Evolutionary conservation across 495 filamentous ascomycete species (phyloP).

Genomic region (Lasiosphaeriaceae sp.): DNA sequence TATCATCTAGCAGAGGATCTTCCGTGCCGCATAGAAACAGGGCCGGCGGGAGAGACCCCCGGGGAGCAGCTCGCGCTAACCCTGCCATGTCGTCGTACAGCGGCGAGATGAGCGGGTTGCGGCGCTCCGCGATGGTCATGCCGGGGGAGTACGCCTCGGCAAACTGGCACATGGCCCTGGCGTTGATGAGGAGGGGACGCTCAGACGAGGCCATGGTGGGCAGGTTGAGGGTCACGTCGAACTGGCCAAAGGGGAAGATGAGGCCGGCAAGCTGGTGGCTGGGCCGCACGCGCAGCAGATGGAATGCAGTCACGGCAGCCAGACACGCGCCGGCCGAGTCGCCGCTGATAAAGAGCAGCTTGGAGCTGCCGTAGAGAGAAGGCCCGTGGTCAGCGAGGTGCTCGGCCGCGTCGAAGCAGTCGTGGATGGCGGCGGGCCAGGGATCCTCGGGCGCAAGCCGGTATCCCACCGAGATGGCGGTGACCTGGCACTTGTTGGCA

Average conservation of each 20-base stretch:
- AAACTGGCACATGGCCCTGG: neutral
- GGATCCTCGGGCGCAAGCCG: slow-evolving; percentile 57
- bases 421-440: slow-evolving; percentile 48
- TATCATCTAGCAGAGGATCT: neutral
- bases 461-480: slow-evolving; percentile 51
- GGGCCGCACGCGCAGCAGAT: slow-evolving; percentile 3
- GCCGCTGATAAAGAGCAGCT: slow-evolving; percentile 3
- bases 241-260: neutral
- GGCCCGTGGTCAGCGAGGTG: slow-evolving; percentile 7
- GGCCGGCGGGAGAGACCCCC: slow-evolving; percentile 3
- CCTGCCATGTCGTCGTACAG: slow-evolving; percentile 3
- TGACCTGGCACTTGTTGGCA: slow-evolving; percentile 7
- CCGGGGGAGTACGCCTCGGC: neutral
- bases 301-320: slow-evolving; percentile 3
- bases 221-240: slow-evolving; percentile 2
- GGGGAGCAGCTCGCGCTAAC: neutral
- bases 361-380: neutral
- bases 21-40: slow-evolving; percentile 12
- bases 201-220: neutral
- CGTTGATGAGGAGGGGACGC: neutral
- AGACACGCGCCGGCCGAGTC: slow-evolving; percentile 8
- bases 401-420: slow-evolving; percentile 35
- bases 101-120: slow-evolving; percentile 7
- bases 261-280: neutral
- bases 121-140: slow-evolving; percentile 1